Evolutionary conservation across 2,329 filamentous ascomycete genomes (phyloP).

Genomic region (Penicillium sp.): DNA sequence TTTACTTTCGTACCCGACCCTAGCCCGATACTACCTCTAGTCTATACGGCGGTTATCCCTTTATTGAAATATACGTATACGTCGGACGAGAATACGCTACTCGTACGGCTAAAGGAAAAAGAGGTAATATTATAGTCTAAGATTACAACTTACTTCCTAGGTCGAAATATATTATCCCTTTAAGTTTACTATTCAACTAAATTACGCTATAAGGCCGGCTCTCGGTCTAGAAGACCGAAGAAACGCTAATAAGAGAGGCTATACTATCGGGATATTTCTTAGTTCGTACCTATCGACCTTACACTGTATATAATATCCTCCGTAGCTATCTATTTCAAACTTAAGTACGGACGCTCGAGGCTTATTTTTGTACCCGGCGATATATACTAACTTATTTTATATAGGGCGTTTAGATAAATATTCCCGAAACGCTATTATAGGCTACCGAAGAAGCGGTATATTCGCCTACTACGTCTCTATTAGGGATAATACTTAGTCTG

Average conservation of each 20-base stretch:
- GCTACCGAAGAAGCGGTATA: too few species aligned
- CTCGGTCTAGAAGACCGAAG: constrained; percentile 6
- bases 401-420: too few species aligned
- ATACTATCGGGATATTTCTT: constrained; percentile 1
- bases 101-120: constrained; percentile 17
- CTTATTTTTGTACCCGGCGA: too few species aligned
- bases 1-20: constrained; percentile 16
- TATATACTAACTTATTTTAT: too few species aligned
- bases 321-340: constrained; percentile 5
- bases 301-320: constrained; percentile 2
- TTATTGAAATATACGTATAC: constrained; percentile 7
- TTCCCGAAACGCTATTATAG: too few species aligned
- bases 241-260: constrained; percentile 6
- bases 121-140: constrained; percentile 15
- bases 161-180: constrained; percentile 12
- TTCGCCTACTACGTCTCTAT: too few species aligned
- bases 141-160: constrained; percentile 16
- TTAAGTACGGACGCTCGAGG: too few species aligned
- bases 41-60: constrained; percentile 1
- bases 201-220: constrained; percentile 10
- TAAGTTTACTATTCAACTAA: constrained; percentile 20
- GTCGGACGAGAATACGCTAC: constrained; percentile 15
- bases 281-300: constrained; percentile 1
- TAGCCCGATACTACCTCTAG: constrained; percentile 5
- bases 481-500: too few species aligned